Base-by-base conservation (phyloP, 805 yeast species). In the Ogataea thermomethanolica region DNA sequence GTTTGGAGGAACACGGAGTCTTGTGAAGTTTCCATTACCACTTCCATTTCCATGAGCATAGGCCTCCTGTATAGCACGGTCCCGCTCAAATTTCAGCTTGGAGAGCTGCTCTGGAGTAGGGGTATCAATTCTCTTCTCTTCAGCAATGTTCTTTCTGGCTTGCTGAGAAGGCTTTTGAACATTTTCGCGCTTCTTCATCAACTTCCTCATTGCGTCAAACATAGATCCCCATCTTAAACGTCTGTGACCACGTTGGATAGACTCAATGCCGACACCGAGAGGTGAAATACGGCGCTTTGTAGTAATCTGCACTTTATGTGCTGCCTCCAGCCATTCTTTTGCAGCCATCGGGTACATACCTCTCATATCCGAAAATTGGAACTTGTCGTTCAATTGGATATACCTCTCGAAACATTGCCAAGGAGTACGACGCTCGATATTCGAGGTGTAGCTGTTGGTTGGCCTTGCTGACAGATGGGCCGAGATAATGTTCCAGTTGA, bases 341-440 rank as follows among this genome's bases (percentile, higher is more conserved):
- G 97, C 96, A 46, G 73, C 77, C 39, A 78, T 77, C 0, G 97
- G 87, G 53, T 85, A 78, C 13, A 83, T 76, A 0, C 98, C 99
- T 55, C 84, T 81, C 79, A 93, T 78, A 55, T 91, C 98, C 29
- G 79, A 69, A 45, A 87, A 77, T 49, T 87, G 95, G 54, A 89
- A 91, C 43, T 82, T 81, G 44, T 91, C 96, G 53, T 86, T 88
- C 49, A 93, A 71, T 65, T 91, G 98, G 45, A 90, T 82, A 69
- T 91, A 93, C 50, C 99, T 70, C 62, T 93, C 99, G 66, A 93
- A 93, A 60, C 98, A 91, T 60, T 91, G 98, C 99, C 99, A 93
- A 0, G 99, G 95, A 0, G 98, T 93, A 55, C 99, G 75, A 55
- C 97, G 76, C 61, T 93, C 98, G 42, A 89, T 87, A 55, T 87